Evolutionary conservation across 345 rosid genomes (phyloP).

Genomic region (Litchi chinensis): DNA sequence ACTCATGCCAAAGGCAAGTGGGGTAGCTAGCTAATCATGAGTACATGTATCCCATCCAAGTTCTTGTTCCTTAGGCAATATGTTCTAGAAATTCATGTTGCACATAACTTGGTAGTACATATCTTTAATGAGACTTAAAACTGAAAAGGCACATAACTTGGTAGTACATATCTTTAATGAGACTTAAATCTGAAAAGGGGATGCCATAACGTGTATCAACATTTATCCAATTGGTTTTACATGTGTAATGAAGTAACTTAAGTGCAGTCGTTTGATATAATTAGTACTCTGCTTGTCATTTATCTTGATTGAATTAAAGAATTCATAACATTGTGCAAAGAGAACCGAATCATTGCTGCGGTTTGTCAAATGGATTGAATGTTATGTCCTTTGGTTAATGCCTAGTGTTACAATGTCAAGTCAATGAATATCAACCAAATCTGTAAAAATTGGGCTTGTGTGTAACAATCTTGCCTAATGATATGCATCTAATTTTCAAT

Average conservation of each 20-base stretch:
- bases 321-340: not conserved
- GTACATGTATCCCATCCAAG: not conserved
- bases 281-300: not conserved
- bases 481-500: conserved; percentile 5
- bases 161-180: no score
- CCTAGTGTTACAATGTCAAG: not conserved
- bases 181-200: no score
- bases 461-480: not conserved
- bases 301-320: not conserved
- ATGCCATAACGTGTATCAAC: no score
- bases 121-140: not conserved
- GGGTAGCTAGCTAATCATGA: not conserved
- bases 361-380: not conserved
- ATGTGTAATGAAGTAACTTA: not conserved
- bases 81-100: not conserved
- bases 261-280: not conserved
- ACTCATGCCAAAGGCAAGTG: not conserved
- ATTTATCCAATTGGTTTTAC: not conserved
- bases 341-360: not conserved
- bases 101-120: not conserved
- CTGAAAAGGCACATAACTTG: no score
- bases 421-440: not conserved
- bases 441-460: not conserved
- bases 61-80: not conserved
- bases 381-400: not conserved